Percentiles rank a stretch among this genome's conserved stretches.
Conservation (phyloP, 2,329 filamentous ascomycete species). For the Ceratocystis variospora region DNA sequence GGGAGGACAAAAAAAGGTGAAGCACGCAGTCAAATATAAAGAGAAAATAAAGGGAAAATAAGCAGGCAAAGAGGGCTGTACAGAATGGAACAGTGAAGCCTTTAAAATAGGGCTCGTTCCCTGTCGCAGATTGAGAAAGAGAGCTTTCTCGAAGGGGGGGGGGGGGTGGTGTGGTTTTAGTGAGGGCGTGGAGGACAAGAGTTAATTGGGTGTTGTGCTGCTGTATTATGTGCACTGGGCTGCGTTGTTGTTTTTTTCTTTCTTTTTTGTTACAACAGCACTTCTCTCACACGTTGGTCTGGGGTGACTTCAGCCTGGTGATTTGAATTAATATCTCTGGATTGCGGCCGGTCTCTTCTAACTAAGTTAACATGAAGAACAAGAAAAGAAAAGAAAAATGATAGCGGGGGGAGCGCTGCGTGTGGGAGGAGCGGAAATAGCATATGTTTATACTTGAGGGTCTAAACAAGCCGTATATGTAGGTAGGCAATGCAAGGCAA, state of each 20-base stretch:
- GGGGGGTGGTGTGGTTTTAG: not conserved
- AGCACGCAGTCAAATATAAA: not conserved
- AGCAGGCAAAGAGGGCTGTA: slow-evolving; percentile 1
- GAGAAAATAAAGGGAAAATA: not conserved
- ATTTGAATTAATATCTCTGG: no score
- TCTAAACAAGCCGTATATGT: not conserved
- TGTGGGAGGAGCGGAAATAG: no score
- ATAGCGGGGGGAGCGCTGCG: no score
- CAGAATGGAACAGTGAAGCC: not conserved
- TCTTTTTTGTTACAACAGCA: not conserved
- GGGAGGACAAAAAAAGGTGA: not conserved
- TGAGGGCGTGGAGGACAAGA: not conserved
- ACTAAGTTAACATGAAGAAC: not conserved
- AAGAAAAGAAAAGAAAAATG: no score
- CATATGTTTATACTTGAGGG: not conserved
- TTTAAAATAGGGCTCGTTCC: not conserved
- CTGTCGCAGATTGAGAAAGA: not conserved
- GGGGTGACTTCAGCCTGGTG: no score
- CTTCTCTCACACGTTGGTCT: no score
- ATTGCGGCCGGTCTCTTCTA: not conserved
- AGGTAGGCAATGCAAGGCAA: not conserved
- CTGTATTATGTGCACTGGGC: not conserved
- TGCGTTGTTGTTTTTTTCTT: not conserved
- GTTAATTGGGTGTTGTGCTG: not conserved
- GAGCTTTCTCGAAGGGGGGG: no score